Conservation (phyloP, 2,329 filamentous ascomycete species). For the Exutisphaerella laricina region DNA sequence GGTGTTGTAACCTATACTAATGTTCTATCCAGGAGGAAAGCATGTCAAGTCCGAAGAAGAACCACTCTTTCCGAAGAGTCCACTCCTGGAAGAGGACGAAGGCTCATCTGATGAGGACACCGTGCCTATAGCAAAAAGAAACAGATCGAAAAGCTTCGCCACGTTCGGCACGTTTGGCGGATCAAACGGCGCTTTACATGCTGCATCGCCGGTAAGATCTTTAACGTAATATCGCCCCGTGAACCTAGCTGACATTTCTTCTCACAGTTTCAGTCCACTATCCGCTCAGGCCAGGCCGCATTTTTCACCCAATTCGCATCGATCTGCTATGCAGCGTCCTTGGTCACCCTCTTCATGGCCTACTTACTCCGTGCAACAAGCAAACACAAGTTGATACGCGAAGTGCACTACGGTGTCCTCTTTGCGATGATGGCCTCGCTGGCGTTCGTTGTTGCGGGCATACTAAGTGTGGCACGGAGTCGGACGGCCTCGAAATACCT, state of each 20-base stretch:
- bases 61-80: constrained; percentile 14
- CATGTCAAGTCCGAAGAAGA: constrained; percentile 26
- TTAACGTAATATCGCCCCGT: too few species aligned
- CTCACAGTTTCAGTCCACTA: too few species aligned
- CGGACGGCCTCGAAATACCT: constrained; percentile 43
- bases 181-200: too few species aligned
- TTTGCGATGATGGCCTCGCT: constrained; percentile 64
- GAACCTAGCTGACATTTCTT: too few species aligned
- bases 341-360: constrained; percentile 60
- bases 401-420: constrained; percentile 68
- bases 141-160: constrained; percentile 10
- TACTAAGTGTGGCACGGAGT: constrained; percentile 51
- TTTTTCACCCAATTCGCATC: constrained; percentile 37
- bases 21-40: too few species aligned
- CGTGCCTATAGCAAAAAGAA: not conserved
- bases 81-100: constrained; percentile 23
- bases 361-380: constrained; percentile 63
- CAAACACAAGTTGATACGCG: constrained; percentile 59
- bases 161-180: too few species aligned
- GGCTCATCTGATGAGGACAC: constrained; percentile 30
- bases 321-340: constrained; percentile 54
- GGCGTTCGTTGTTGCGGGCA: constrained; percentile 56
- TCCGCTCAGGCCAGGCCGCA: too few species aligned
- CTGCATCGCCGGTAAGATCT: too few species aligned
- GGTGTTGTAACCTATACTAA: too few species aligned